These are phyloP conservation scores for Aspergillus latus DNA, from an alignment of 2,329 filamentous ascomycete species.

Conservation along the genomic window DNA sequence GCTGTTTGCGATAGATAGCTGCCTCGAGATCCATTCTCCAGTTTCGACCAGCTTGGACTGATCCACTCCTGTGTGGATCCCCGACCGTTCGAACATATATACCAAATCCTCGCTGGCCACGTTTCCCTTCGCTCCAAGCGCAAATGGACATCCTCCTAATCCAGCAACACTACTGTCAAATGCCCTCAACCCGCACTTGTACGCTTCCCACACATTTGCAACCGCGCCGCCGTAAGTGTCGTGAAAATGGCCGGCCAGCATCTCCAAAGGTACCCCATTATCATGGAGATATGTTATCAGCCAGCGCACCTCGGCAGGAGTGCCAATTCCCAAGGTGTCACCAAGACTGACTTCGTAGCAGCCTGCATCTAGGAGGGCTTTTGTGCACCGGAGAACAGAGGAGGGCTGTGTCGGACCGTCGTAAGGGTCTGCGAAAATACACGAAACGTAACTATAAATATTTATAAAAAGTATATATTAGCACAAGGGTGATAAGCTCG, in stretches of 20 bases:
- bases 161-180: conserved; percentile 81
- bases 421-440: conserved; percentile 47
- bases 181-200: conserved; percentile 73
- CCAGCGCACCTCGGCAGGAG: conserved; percentile 40
- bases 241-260: conserved; percentile 82
- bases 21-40: conserved; percentile 68
- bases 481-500: too few species aligned
- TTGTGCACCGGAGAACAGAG: conserved; percentile 51
- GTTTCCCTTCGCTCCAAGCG: conserved; percentile 82
- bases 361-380: conserved; percentile 74
- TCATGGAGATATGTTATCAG: conserved; percentile 35
- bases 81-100: conserved; percentile 62
- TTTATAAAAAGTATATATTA: too few species aligned
- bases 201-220: conserved; percentile 75
- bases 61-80: conserved; percentile 72
- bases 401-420: conserved; percentile 55
- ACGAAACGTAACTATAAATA: conserved; percentile 36
- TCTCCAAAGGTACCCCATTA: conserved; percentile 63
- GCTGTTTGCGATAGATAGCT: conserved; percentile 23
- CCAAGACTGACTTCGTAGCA: conserved; percentile 88
- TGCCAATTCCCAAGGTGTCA: conserved; percentile 90
- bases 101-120: conserved; percentile 83
- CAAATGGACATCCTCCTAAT: conserved; percentile 81
- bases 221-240: conserved; percentile 84
- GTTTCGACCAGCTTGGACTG: conserved; percentile 62